phyloP scores from a whole-genome alignment of 768 basidiomycete species.

The Hebeloma cylindrosporum region DNA sequence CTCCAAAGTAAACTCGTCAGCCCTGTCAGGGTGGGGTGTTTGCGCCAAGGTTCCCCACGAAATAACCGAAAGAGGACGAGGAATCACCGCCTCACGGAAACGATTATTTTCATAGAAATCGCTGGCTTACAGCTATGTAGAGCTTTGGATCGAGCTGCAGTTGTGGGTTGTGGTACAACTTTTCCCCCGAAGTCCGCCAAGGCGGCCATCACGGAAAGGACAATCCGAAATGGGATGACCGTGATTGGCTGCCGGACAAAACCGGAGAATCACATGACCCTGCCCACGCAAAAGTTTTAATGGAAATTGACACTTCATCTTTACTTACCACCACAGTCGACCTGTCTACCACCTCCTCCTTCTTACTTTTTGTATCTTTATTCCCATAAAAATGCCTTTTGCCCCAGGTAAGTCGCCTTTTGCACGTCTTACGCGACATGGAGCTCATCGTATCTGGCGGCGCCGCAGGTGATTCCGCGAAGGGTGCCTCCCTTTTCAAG shows the following conservation, averaged over 20 bases:
- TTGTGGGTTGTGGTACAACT: too few relatives aligned
- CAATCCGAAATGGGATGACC: slow-evolving; percentile 15
- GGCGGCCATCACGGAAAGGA: too few relatives aligned
- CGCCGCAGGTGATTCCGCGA: slow-evolving; percentile 69
- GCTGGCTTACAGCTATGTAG: too few relatives aligned
- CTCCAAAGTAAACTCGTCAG: too few relatives aligned
- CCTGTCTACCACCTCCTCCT: slow-evolving; percentile 15
- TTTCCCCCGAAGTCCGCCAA: too few relatives aligned
- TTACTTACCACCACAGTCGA: slow-evolving; percentile 19
- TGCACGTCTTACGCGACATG: slow-evolving; percentile 45
- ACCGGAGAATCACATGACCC: slow-evolving; percentile 33
- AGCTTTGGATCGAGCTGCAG: too few relatives aligned
- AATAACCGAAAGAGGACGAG: too few relatives aligned
- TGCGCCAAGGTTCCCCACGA: too few relatives aligned
- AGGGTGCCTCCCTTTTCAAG: slow-evolving; percentile 96
- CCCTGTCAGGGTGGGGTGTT: too few relatives aligned
- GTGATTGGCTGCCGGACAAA: slow-evolving; percentile 33
- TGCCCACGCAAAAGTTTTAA: slow-evolving; percentile 26
- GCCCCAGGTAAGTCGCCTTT: slow-evolving; percentile 35
- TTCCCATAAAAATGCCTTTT: slow-evolving; percentile 37
- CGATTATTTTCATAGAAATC: too few relatives aligned
- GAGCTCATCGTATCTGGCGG: slow-evolving; percentile 1
- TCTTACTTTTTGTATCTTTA: slow-evolving; percentile 24
- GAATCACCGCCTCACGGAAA: too few relatives aligned
- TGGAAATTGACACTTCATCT: slow-evolving; percentile 8